Conservation (phyloP, 305 asterid species). For the Solanum aculeatissimum region DNA sequence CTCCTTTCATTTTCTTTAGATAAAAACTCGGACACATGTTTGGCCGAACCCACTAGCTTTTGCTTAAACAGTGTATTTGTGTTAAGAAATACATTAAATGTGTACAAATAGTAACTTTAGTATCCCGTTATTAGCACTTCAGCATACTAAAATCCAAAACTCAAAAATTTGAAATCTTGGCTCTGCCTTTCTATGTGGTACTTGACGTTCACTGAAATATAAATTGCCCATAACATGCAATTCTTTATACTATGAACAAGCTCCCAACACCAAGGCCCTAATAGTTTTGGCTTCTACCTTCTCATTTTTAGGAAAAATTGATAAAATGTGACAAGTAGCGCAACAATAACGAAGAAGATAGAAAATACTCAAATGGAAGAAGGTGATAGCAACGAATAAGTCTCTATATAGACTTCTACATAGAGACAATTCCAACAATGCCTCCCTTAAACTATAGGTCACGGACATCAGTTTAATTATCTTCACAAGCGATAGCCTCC, state of each 20-base stretch:
- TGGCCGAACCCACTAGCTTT: not conserved
- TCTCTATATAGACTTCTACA: too few relatives aligned
- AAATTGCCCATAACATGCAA: not conserved
- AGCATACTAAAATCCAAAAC: not conserved
- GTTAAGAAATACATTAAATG: not conserved
- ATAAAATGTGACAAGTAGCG: too few relatives aligned
- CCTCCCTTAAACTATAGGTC: not conserved
- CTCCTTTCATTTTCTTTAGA: not conserved
- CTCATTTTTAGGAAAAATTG: not conserved
- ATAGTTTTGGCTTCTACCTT: not conserved
- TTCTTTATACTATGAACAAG: not conserved
- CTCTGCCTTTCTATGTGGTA: not conserved
- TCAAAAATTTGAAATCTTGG: not conserved
- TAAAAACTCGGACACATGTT: not conserved
- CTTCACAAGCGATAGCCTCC: not conserved
- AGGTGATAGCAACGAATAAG: too few relatives aligned
- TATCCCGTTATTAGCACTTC: not conserved
- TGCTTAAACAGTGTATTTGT: not conserved
- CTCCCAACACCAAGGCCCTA: not conserved
- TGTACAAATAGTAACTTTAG: not conserved
- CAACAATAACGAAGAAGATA: too few relatives aligned
- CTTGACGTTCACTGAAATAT: not conserved
- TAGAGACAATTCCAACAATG: not conserved
- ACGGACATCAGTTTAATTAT: not conserved
- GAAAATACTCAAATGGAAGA: too few relatives aligned